Evolutionary conservation across 225 moss, liverwort and hornwort species (phyloP).

Genomic region (Asterella californica): DNA sequence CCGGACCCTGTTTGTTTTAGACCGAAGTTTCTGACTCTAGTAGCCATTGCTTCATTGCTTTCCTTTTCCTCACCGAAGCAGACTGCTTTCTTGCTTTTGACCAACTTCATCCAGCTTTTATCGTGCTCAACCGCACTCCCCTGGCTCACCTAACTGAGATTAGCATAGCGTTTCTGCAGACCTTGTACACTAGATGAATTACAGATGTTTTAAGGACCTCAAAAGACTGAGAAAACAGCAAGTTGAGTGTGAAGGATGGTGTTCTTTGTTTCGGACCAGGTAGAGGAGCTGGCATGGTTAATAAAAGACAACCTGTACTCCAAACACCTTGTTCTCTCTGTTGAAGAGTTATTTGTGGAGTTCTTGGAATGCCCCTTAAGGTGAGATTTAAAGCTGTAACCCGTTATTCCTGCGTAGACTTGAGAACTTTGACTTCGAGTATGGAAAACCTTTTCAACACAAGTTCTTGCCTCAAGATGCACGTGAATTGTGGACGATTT

Average conservation of each 20-base stretch:
- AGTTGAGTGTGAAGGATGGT: neutral
- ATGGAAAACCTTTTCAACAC: neutral
- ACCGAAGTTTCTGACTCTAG: neutral
- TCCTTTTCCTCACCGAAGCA: too few species aligned
- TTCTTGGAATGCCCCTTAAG: conserved; percentile 64
- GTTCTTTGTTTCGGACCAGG: conserved; percentile 30
- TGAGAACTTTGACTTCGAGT: neutral
- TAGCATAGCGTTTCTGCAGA: too few species aligned
- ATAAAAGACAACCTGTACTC: conserved; percentile 90
- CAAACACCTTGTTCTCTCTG: conserved; percentile 81
- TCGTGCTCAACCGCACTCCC: too few species aligned
- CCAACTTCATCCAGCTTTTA: too few species aligned
- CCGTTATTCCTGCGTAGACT: neutral
- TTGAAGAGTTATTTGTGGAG: conserved; percentile 91
- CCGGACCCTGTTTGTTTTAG: neutral
- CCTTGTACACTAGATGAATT: too few species aligned
- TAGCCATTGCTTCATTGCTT: neutral
- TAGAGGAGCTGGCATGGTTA: conserved; percentile 91
- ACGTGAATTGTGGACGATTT: neutral
- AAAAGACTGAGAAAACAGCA: neutral
- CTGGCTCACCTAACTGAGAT: too few species aligned
- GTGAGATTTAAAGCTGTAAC: conserved; percentile 35
- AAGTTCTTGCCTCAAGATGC: neutral
- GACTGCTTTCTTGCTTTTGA: too few species aligned
- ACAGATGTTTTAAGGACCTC: too few species aligned